Evolutionary conservation across 345 rosid species (phyloP).

Genomic region (Litchi chinensis): DNA sequence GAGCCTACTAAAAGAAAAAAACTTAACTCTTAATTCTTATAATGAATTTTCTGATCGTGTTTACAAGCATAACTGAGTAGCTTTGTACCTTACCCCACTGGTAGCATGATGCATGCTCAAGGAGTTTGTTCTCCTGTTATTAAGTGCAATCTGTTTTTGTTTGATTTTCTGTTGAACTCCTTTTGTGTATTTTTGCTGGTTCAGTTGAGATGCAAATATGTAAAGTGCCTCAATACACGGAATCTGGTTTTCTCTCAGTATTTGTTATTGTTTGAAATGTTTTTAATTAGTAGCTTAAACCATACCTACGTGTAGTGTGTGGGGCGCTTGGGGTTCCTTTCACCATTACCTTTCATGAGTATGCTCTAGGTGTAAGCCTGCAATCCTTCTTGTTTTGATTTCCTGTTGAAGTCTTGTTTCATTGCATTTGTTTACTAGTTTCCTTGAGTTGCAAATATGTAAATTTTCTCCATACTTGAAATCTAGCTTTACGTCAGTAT

Average conservation of each 20-base stretch:
- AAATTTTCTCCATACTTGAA: neutral
- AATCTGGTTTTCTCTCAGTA: neutral
- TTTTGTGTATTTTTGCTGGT: neutral
- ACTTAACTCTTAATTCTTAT: neutral
- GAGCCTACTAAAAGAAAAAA: neutral
- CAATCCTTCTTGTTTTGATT: neutral
- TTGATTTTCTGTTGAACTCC: neutral
- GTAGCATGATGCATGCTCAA: neutral
- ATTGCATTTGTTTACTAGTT: neutral
- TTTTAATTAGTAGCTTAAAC: neutral
- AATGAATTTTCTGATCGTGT: neutral
- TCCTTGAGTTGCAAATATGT: neutral
- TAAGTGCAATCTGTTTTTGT: neutral
- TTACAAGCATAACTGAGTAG: neutral
- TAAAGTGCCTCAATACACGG: neutral
- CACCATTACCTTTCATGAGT: neutral
- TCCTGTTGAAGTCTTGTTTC: neutral
- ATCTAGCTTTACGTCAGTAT: neutral
- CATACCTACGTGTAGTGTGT: neutral
- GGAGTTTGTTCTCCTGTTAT: neutral
- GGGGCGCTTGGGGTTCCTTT: neutral
- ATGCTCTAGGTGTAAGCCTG: constrained; percentile 6
- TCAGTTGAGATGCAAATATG: neutral
- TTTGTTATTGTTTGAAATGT: neutral
- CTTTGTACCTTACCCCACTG: neutral